Base-by-base conservation (phyloP, 257 asterid genomes). In the Nemophila menziesii region DNA sequence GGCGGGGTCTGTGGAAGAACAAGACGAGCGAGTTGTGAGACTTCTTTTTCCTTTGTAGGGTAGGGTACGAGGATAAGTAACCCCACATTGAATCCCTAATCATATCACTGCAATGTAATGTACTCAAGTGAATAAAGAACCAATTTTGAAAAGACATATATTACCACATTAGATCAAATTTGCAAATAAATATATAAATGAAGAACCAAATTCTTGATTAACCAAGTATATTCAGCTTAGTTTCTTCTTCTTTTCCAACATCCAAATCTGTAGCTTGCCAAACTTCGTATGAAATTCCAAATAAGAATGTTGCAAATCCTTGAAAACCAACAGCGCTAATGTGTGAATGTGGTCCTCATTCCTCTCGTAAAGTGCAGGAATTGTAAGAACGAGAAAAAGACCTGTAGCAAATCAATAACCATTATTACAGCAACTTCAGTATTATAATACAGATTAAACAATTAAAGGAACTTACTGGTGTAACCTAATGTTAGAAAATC, bases 361-460 rank as follows among this genome's bases (percentile, higher is more conserved):
- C 69, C 72, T 80, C 56, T 80, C 93, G 20, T 76, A 84, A 20
- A 84, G 39, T 37, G 68, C 92, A 12, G 98, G 94, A 48, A 80
- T 54, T 23, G 93, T 80, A 48, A 89, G 86, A 56, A 68, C 51
- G 43, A 57, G 15, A 23, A 78, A 39, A 19, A 74, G 67, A 51
- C 87, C 98, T 84, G 84, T 54, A 23, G 14, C 52, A 26, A 44
- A 19, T 22, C 36, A 29, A 9, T 24, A 24, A 24, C 9, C 4
- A 24, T 24, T 24, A 29, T 13, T 2, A 29, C 36, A 29, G 36
- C 33, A 5, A 26, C 33, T 26, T 26, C 33, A 26, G 33, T 26
- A 26, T 26, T 10, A 43, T 8, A 36, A 15, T 20, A 15, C 23
- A 39, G 52, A 47, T 33, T 5, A 21, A 26, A 41, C n/a, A n/a